These are phyloP conservation scores for Hygrophorus pudorinus DNA, from an alignment of 768 basidiomycete genomes.

Conservation along the genomic window DNA sequence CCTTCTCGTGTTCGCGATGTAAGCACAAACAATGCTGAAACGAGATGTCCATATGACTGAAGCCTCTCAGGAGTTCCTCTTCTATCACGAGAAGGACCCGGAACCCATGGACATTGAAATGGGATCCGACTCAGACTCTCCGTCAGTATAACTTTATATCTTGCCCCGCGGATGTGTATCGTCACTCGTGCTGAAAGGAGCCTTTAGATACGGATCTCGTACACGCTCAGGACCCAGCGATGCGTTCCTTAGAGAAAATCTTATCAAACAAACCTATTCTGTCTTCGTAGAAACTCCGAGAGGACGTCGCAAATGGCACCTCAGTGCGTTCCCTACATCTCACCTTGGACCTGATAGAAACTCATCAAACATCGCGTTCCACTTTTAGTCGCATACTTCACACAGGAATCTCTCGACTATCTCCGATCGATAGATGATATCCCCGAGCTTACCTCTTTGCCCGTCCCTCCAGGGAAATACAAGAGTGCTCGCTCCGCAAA, in stretches of 20 bases:
- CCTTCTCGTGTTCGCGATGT: constrained; percentile 72
- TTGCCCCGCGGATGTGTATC: neutral
- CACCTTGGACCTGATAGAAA: neutral
- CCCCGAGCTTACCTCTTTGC: constrained; percentile 39
- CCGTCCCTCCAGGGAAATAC: constrained; percentile 52
- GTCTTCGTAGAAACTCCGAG: constrained; percentile 57
- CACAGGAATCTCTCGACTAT: constrained; percentile 46
- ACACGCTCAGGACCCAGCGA: constrained; percentile 15
- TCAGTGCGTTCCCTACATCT: constrained; percentile 39
- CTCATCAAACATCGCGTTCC: neutral
- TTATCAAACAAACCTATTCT: constrained; percentile 76
- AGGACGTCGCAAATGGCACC: constrained; percentile 74
- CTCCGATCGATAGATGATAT: constrained; percentile 53
- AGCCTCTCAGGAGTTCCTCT: constrained; percentile 55
- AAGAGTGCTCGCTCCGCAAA: constrained; percentile 52
- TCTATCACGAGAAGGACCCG: constrained; percentile 58
- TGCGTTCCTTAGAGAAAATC: constrained; percentile 29
- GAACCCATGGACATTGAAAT: constrained; percentile 36
- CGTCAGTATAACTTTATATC: constrained; percentile 35
- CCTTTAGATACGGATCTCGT: constrained; percentile 13
- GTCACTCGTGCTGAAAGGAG: constrained; percentile 2
- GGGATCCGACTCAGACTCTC: constrained; percentile 40
- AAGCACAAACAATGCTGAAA: constrained; percentile 17
- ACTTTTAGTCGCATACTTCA: constrained; percentile 65
- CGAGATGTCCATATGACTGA: constrained; percentile 8